phyloP scores from a whole-genome alignment of 208 protist species.

The Naegleria lovaniensis region DNA sequence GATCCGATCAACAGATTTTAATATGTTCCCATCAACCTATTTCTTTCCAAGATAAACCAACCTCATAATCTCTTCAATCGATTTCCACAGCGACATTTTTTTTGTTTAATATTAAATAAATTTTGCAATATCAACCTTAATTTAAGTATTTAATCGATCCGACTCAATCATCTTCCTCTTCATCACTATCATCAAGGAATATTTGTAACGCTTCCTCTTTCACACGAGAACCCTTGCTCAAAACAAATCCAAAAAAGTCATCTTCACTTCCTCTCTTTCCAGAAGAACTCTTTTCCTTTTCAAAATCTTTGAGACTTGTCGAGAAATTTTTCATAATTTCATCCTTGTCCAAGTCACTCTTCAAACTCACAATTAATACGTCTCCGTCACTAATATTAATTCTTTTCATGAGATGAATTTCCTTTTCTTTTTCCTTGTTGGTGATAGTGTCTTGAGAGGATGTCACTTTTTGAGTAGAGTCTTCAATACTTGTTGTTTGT shows the following conservation, averaged over 20 bases:
- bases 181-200: not conserved
- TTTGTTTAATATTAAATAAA: too few species aligned
- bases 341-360: not conserved
- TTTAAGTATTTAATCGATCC: too few species aligned
- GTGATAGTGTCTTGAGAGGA: too few species aligned
- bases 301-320: not conserved
- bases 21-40: too few species aligned
- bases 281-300: not conserved
- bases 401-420: not conserved
- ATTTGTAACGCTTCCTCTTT: not conserved
- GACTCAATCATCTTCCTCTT: not conserved
- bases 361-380: not conserved
- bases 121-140: too few species aligned
- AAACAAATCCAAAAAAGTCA: not conserved
- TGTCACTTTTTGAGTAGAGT: too few species aligned
- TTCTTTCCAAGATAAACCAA: too few species aligned
- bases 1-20: too few species aligned
- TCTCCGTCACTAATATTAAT: not conserved
- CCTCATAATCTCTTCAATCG: too few species aligned
- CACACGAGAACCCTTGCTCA: not conserved
- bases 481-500: too few species aligned
- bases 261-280: not conserved
- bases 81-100: too few species aligned
- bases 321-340: not conserved
- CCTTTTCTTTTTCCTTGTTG: not conserved